Conservation (phyloP, 345 rosid genomes). For the Isatis tinctoria region DNA sequence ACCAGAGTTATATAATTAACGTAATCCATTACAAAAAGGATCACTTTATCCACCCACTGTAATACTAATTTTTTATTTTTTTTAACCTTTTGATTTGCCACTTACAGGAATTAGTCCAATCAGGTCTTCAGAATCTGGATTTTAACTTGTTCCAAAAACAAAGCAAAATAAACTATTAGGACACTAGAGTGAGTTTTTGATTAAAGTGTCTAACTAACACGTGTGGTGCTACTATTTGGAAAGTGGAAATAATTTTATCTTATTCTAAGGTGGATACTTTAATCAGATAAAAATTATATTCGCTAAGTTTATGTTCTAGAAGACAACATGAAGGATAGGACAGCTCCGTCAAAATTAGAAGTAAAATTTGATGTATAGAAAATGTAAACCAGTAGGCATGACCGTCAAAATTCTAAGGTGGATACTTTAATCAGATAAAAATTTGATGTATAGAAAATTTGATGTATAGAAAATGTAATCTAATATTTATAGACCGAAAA, state of each 20-base stretch:
- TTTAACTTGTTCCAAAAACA: neutral
- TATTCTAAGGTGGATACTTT: neutral
- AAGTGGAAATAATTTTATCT: neutral
- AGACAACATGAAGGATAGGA: neutral
- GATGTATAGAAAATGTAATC: no score
- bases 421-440: no score
- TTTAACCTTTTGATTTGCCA: neutral
- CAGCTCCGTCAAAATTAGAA: neutral
- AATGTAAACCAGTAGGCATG: neutral
- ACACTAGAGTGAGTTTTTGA: neutral
- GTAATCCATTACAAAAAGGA: constrained; percentile 1
- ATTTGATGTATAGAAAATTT: no score
- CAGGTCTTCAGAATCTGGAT: neutral
- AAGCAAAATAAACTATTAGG: neutral
- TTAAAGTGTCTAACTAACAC: neutral
- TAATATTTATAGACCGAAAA: neutral
- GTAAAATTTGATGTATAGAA: neutral
- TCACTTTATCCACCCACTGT: neutral
- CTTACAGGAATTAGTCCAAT: neutral
- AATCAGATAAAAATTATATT: neutral
- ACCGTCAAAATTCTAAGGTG: no score
- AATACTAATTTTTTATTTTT: neutral
- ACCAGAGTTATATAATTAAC: neutral
- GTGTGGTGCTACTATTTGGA: neutral
- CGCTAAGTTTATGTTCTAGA: neutral